A percentile compares a stretch with the other conserved stretches of the same genome.
phyloP scores from a whole-genome alignment of 2,329 filamentous ascomycete genomes.

The Colletotrichum filicis region DNA sequence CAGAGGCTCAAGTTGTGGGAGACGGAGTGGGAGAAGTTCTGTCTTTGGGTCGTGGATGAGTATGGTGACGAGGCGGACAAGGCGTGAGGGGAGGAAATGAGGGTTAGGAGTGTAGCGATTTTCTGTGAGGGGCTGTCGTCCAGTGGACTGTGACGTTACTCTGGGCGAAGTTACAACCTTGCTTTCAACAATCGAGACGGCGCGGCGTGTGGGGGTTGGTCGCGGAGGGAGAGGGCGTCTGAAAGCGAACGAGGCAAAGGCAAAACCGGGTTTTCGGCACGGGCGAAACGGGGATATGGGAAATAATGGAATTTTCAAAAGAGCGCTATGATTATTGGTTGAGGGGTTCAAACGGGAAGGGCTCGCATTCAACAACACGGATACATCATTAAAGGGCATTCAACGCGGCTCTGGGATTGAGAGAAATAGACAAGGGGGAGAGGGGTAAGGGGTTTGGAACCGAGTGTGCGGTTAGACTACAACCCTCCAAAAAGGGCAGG shows the following conservation, averaged over 20 bases:
- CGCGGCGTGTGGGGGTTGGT: neutral
- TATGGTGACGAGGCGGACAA: conserved; percentile 68
- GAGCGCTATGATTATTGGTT: neutral
- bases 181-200: conserved; percentile 3
- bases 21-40: conserved; percentile 83
- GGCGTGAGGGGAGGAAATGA: conserved; percentile 7
- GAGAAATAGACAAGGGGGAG: neutral
- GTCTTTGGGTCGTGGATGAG: conserved; percentile 82
- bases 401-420: neutral
- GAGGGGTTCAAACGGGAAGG: neutral
- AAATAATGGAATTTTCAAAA: conserved; percentile 22
- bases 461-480: neutral
- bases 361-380: conserved; percentile 10
- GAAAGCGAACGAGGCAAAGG: neutral
- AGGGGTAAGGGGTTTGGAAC: neutral
- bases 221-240: neutral
- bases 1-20: conserved; percentile 77
- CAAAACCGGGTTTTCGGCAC: neutral
- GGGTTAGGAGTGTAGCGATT: neutral
- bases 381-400: conserved; percentile 1
- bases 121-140: neutral
- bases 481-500: neutral
- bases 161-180: neutral
- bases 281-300: neutral
- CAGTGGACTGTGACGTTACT: neutral